These are phyloP conservation scores for Microcyclospora tardicrescens DNA, from an alignment of 2,329 filamentous ascomycete species.

Conservation along the genomic window DNA sequence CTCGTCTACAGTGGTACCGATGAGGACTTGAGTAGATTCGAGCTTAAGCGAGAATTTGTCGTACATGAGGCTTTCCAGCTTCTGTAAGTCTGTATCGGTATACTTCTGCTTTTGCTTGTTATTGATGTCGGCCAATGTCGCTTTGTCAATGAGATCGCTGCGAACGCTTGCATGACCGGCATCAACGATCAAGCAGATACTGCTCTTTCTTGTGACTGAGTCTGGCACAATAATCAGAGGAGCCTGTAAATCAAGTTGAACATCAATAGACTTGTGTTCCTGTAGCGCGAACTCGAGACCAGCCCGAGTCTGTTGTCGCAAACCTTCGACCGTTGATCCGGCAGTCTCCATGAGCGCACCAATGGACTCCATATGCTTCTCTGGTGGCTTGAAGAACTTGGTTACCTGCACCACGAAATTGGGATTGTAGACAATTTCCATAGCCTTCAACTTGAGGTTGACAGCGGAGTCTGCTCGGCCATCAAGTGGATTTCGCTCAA, in stretches of 20 bases:
- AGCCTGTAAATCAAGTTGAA: conserved; percentile 86
- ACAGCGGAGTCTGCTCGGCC: conserved; percentile 82
- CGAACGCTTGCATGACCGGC: conserved; percentile 91
- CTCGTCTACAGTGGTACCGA: conserved; percentile 82
- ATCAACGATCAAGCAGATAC: conserved; percentile 85
- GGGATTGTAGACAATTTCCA: conserved; percentile 97
- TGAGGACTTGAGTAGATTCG: conserved; percentile 86
- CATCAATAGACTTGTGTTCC: conserved; percentile 96
- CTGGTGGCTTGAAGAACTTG: conserved; percentile 91
- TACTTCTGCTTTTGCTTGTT: conserved; percentile 80
- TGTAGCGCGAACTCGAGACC: conserved; percentile 92
- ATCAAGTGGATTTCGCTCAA: conserved; percentile 92
- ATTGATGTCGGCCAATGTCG: conserved; percentile 80
- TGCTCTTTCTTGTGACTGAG: conserved; percentile 67
- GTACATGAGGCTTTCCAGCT: conserved; percentile 88
- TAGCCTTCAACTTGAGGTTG: conserved; percentile 80
- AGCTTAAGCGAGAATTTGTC: conserved; percentile 91
- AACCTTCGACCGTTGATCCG: conserved; percentile 85
- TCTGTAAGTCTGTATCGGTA: conserved; percentile 75
- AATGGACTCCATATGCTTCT: conserved; percentile 97
- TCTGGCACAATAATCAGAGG: conserved; percentile 94
- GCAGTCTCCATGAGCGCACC: conserved; percentile 89
- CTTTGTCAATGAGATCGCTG: conserved; percentile 83
- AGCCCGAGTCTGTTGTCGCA: conserved; percentile 88
- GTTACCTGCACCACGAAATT: conserved; percentile 81